Evolutionary conservation across 176 grass and related monocot genomes (phyloP).

Genomic region (Melocanna baccifera): DNA sequence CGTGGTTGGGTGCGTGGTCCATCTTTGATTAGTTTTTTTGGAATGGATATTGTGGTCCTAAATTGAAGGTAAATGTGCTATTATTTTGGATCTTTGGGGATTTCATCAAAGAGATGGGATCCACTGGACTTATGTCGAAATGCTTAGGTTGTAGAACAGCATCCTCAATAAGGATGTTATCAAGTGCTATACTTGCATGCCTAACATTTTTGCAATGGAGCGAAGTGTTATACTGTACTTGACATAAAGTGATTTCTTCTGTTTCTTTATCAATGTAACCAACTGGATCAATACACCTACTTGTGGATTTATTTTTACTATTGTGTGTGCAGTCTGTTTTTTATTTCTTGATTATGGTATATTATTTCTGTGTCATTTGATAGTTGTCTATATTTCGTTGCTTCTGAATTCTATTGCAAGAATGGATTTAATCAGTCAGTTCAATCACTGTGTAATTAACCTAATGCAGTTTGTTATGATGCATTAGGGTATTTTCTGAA

Average conservation of each 20-base stretch:
- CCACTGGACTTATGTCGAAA: not conserved
- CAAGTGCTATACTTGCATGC: not conserved
- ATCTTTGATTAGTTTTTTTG: conserved; percentile 36
- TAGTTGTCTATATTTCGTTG: not conserved
- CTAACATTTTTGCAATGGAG: not conserved
- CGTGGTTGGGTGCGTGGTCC: conserved; percentile 25
- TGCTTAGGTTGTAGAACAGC: not conserved
- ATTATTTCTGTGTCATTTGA: not conserved
- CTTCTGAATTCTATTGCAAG: not conserved
- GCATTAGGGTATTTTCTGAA: not conserved
- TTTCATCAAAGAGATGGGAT: not conserved
- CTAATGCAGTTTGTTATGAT: not conserved
- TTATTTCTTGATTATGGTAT: not conserved
- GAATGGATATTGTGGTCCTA: conserved; percentile 41
- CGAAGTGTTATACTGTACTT: not conserved
- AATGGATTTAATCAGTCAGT: not conserved
- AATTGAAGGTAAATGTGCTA: conserved; percentile 23
- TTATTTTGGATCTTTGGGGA: conserved; percentile 31
- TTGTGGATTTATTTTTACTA: not conserved
- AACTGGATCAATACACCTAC: not conserved
- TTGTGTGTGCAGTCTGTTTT: not conserved
- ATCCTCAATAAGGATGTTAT: not conserved
- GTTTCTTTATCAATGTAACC: not conserved
- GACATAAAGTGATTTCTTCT: not conserved
- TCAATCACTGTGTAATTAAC: not conserved